Base-by-base conservation (phyloP, 345 rosid species). In the Salix dunnii region DNA sequence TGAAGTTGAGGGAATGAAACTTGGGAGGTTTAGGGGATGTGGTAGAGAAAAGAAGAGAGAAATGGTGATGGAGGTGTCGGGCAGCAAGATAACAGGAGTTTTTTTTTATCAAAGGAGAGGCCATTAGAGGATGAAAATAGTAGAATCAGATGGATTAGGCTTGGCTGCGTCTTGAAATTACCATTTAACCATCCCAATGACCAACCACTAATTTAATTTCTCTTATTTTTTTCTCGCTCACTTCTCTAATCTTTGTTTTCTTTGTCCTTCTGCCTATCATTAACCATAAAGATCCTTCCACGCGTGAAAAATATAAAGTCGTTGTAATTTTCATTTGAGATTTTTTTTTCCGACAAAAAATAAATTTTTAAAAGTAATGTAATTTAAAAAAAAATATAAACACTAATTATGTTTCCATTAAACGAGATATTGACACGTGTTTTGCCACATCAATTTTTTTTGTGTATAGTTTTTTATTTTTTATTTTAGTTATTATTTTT, bases 101-200 rank as follows among this genome's bases (percentile, higher is more conserved):
- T 76, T 84, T 85, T 40, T 81, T 84, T 73, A 82, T 17, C 75
- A 83, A 71, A 77, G 80, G 76, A 80, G 77, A 78, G 82, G 91
- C 88, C 93, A 86, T 90, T 7, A 20, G 25, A 40, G 49, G 11
- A 23, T 46, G 63, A 13, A 20, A n/a, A n/a, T 2, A 28, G 17
- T 9, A 31, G 68, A 31, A 17, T 1, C 20, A 42, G 27, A 64
- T 40, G 30, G 53, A 55, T 16, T 35, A 12, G 30, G 14, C 11
- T 46, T 14, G 51, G 51, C 51, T 12, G 58, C 10, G 49, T 46
- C 70, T 0, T 35, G 36, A 35, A 76, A 53, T 69, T 42, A 69
- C 61, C 18, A 16, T 60, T 70, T 16, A 5, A 14, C 72, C 73
- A 77, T 62, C 10, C 4, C 1, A 35, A 35, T 35, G 5, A 6